These are phyloP conservation scores for Trichosporon ovoides DNA, from an alignment of 1,284 basidiomycete species.

Conservation along the genomic window DNA sequence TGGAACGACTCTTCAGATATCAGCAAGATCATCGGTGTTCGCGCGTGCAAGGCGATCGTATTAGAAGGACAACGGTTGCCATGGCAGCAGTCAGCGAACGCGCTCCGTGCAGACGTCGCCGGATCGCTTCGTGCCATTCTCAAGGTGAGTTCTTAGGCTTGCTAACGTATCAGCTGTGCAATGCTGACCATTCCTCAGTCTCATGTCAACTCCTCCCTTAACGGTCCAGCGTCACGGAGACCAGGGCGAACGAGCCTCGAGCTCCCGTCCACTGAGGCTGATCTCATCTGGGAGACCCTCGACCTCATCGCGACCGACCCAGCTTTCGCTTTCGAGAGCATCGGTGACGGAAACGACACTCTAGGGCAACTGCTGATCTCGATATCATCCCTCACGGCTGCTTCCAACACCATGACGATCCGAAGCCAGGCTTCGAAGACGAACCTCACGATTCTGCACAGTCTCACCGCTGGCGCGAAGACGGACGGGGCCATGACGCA, in stretches of 20 bases:
- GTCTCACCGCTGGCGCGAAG: slow-evolving; percentile 11
- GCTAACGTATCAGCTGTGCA: too few species aligned
- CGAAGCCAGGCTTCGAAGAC: slow-evolving; percentile 28
- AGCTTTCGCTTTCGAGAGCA: slow-evolving; percentile 24
- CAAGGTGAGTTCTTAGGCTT: slow-evolving; percentile 28
- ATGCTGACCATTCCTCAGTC: not conserved
- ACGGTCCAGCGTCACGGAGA: slow-evolving; percentile 6
- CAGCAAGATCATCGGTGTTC: slow-evolving; percentile 68
- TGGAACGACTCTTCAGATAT: slow-evolving; percentile 70
- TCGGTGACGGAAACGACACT: slow-evolving; percentile 21
- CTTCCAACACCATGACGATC: slow-evolving; percentile 25
- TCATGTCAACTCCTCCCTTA: slow-evolving; percentile 10
- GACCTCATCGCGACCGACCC: slow-evolving; percentile 30
- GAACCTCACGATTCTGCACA: slow-evolving; percentile 24
- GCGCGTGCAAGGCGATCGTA: slow-evolving; percentile 58
- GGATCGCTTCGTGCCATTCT: slow-evolving; percentile 28
- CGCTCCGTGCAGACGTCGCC: slow-evolving; percentile 25
- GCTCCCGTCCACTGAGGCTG: slow-evolving; percentile 21
- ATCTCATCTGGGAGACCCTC: slow-evolving; percentile 31
- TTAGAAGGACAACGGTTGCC: slow-evolving; percentile 39
- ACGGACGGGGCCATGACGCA: slow-evolving; percentile 10
- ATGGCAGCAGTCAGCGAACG: slow-evolving; percentile 26
- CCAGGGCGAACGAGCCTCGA: slow-evolving; percentile 18
- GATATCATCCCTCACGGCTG: slow-evolving; percentile 28
- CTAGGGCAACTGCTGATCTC: slow-evolving; percentile 22